Conservation (phyloP, 176 grass and related monocot genomes). For the Metroxylon sagu region DNA sequence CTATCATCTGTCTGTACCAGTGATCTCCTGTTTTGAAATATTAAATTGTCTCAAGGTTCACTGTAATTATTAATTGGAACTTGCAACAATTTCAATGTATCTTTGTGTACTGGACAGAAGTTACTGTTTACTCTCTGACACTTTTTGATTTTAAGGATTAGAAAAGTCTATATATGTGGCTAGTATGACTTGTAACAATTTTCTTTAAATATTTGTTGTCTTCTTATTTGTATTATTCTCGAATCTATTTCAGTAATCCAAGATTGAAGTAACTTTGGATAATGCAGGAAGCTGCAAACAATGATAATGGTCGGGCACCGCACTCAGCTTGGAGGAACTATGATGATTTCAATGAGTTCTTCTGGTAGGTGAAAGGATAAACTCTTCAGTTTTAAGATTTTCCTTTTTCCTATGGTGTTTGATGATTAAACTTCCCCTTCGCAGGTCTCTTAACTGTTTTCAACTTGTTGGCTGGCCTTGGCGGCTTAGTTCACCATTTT, state of each 20-base stretch:
- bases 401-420: slow-evolving; percentile 5
- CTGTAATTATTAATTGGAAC: no score
- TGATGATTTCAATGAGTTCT: slow-evolving; percentile 96
- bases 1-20: no score
- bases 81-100: no score
- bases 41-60: no score
- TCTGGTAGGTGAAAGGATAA: slow-evolving; percentile 43
- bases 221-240: neutral
- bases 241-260: neutral
- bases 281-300: slow-evolving; percentile 79
- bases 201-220: neutral
- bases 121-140: no score
- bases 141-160: no score
- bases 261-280: neutral
- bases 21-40: no score
- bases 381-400: neutral
- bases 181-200: neutral
- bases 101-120: no score
- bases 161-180: no score
- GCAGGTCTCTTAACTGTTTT: slow-evolving; percentile 69
- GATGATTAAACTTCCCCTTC: slow-evolving; percentile 9
- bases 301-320: slow-evolving; percentile 57
- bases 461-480: slow-evolving; percentile 68
- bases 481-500: slow-evolving; percentile 56
- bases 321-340: slow-evolving; percentile 99